These are phyloP conservation scores for Ephemerocybe angulata DNA, from an alignment of 768 basidiomycete genomes.

Conservation along the genomic window DNA sequence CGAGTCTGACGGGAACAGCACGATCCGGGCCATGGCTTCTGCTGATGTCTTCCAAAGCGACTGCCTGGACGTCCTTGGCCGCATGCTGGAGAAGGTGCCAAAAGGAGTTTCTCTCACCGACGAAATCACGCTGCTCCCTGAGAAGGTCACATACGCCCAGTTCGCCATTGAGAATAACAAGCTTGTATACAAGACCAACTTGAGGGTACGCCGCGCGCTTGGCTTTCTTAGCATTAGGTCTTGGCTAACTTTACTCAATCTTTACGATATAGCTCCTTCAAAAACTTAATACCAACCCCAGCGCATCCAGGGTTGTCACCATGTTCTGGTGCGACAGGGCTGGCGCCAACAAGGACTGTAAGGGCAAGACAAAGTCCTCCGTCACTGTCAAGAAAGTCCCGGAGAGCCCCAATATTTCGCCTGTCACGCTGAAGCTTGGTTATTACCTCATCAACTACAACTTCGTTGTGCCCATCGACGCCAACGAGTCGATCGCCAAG, in stretches of 20 bases:
- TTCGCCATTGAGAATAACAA: constrained; percentile 25
- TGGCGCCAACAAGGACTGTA: constrained; percentile 25
- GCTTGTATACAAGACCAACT: constrained; percentile 28
- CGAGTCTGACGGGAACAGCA: constrained; percentile 35
- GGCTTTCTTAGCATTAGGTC: background rate
- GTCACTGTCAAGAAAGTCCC: constrained; percentile 17
- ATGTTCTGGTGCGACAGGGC: constrained; percentile 34
- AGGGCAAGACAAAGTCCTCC: constrained; percentile 18
- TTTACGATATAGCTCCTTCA: constrained; percentile 21
- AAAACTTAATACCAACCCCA: constrained; percentile 19
- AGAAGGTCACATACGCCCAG: constrained; percentile 29
- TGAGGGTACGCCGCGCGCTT: constrained; percentile 28
- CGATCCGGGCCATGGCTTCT: constrained; percentile 34
- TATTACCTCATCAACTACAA: constrained; percentile 31
- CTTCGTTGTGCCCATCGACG: constrained; percentile 31
- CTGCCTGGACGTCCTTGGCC: constrained; percentile 33
- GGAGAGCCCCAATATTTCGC: constrained; percentile 24
- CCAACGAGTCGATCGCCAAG: constrained; percentile 30
- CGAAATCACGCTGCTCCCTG: constrained; percentile 31
- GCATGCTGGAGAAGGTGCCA: constrained; percentile 45
- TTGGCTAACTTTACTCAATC: background rate
- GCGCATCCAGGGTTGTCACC: constrained; percentile 23
- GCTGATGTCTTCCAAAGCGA: constrained; percentile 25
- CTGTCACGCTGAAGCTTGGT: constrained; percentile 24
- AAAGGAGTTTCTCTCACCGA: constrained; percentile 35